Conservation (phyloP, 805 yeast genomes). For the Nakazawaea ishiwadae region DNA sequence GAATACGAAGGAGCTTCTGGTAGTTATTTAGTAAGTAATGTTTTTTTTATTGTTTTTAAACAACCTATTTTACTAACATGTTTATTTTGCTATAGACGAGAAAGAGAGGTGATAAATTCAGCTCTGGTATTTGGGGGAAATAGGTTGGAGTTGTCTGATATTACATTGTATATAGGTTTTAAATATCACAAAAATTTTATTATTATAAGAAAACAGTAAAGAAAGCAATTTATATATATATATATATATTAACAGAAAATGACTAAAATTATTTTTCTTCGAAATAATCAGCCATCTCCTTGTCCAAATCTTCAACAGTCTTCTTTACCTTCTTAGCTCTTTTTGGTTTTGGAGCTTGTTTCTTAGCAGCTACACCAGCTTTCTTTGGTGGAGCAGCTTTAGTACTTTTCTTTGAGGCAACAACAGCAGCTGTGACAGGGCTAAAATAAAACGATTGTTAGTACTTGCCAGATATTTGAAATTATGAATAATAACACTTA, state of each 20-base stretch:
- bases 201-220: not conserved
- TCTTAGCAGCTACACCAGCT: conserved; percentile 20
- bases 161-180: conserved; percentile 7
- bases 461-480: no score
- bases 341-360: conserved; percentile 25
- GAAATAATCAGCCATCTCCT: conserved; percentile 96
- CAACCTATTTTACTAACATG: not conserved
- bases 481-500: conserved; percentile 12
- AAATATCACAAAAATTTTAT: no score
- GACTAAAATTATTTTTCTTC: conserved; percentile 34
- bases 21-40: conserved; percentile 44
- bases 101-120: conserved; percentile 31
- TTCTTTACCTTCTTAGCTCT: conserved; percentile 54
- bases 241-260: no score
- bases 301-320: conserved; percentile 91
- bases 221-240: no score
- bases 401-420: conserved; percentile 51
- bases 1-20: conserved; percentile 66
- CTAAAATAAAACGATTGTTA: conserved; percentile 5
- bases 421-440: conserved; percentile 22
- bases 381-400: conserved; percentile 33
- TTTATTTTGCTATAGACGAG: conserved; percentile 18
- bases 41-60: not conserved
- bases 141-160: no score
- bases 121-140: conserved; percentile 17